Base-by-base conservation (phyloP, 768 basidiomycete species). In the Tylopilus rubrobrunneus region DNA sequence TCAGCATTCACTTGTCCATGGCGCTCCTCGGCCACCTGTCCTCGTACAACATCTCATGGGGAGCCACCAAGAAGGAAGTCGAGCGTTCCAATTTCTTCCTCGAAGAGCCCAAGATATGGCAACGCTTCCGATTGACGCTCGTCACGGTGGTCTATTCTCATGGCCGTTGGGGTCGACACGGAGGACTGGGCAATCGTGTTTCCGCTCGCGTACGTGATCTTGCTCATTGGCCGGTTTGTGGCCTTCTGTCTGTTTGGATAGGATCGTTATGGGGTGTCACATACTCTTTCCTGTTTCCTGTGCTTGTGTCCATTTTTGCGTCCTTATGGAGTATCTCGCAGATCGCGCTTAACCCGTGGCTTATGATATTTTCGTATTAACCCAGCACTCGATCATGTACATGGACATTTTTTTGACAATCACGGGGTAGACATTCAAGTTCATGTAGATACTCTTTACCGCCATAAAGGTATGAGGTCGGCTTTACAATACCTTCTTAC, bases 41-140 rank as follows among this genome's bases (percentile, higher is more conserved):
- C 61, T 79, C 80, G 43, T 84, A 82, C 63, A 78, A 85, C 64
- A 78, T 80, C 61, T 69, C 69, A 5, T 85, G 83, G 84, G 75
- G 77, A 5, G 76, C 82, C 7, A 85, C 84, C 15, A 78, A 81
- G 62, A 93, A 92, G 78, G 88, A 90, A 70, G 89, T 94, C 45
- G 86, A 93, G 66, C 78, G 82, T 34, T 89, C 88, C n/a, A 94
- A 93, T 67, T 93, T 96, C 75, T 93, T 89, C 79, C 80, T 87
- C 43, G 92, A 96, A 67, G 83, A 92, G 19, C 92, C 93, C 17
- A 82, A 82, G 58, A 92, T 94, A 65, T 74, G 86, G 70, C 82
- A 82, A 60, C 85, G 91, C 2, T 95, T 91, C 72, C 83, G 86
- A 73, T 58, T 81, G 41, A 77, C 83, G 29, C 75, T 90, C 60